These are phyloP conservation scores for Plectosphaerella sp. DNA, from an alignment of 2,329 filamentous ascomycete species.

Conservation along the genomic window DNA sequence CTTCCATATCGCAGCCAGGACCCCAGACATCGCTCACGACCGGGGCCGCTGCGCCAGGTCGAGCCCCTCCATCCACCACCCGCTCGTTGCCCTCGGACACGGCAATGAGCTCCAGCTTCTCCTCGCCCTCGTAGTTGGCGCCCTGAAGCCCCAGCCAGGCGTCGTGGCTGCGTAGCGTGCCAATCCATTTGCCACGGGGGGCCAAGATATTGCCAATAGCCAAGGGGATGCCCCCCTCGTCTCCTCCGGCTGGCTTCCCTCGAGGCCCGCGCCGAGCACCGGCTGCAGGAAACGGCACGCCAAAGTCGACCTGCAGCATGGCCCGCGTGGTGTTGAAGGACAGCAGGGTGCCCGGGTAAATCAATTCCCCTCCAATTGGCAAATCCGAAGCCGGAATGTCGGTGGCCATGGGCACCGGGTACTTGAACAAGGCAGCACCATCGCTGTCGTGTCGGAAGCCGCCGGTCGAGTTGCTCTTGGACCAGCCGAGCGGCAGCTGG, in stretches of 20 bases:
- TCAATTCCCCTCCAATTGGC: conserved; percentile 10
- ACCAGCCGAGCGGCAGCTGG: conserved; percentile 34
- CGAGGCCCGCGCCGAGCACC: conserved; percentile 26
- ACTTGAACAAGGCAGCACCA: conserved; percentile 31
- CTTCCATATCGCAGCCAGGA: conserved; percentile 21
- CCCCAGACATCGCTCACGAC: conserved; percentile 10
- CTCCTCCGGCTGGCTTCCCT: conserved; percentile 4
- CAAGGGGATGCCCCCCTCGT: conserved; percentile 29
- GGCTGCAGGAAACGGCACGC: conserved; percentile 11
- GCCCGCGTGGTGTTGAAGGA: conserved; percentile 33
- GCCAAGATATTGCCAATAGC: conserved; percentile 38
- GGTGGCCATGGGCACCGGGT: conserved; percentile 31
- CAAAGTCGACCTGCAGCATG: conserved; percentile 36
- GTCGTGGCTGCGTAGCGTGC: conserved; percentile 38
- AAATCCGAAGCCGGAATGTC: neutral
- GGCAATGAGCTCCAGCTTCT: conserved; percentile 35
- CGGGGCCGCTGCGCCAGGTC: neutral
- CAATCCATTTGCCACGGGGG: conserved; percentile 30
- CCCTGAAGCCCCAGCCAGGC: conserved; percentile 39
- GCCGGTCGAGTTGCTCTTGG: conserved; percentile 23
- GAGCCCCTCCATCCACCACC: neutral
- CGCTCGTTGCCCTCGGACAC: conserved; percentile 35
- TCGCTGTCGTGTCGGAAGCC: conserved; percentile 35
- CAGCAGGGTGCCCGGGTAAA: conserved; percentile 31
- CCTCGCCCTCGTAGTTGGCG: conserved; percentile 40